Base-by-base conservation (phyloP, 2,329 filamentous ascomycete genomes). In the Neodidymelliopsis sp. region DNA sequence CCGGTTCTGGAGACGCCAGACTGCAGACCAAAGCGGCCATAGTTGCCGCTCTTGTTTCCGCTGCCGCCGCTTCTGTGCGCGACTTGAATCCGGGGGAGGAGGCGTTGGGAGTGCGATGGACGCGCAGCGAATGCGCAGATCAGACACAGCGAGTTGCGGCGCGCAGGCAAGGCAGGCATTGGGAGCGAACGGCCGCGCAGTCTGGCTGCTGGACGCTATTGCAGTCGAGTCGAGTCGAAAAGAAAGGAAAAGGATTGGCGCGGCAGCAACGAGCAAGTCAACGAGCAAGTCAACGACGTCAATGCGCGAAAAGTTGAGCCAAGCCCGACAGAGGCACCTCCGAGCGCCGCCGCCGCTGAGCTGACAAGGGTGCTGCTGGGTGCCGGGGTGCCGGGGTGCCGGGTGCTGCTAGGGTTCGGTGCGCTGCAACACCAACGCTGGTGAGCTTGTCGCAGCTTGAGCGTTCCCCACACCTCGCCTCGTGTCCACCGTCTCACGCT, bases 141-240 rank as follows among this genome's bases (percentile, higher is more conserved):
- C 35, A 76, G 65, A 70, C 75, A 77, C 57, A 66, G 59, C 60
- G 66, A 62, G 20, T 60, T 56, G 46, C 62, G 66, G 57, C 59
- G 68, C 29, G 58, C 44, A 18, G 62, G 49, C 52, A 57, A 53
- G 16, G 53, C 50, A 58, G 58, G 62, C 70, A 72, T 72, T 57
- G 55, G 47, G 34, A 20, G 34, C 16, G 16, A 20, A 16, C 6
- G 18, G 25, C 11, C 37, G 30, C 18, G 29, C 30, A 39, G 41
- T 33, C 48, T 8, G 9, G 24, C 16, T 33, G 30, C 29, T 22
- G 31, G 31, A 10, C 6, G 31, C 7, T 7, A 15, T 9, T 4
- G 31, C 4, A 18, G 7, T 27, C 22, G 10, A n/a, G 27, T n/a
- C n/a, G n/a, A n/a, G n/a, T n/a, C n/a, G n/a, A n/a, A n/a, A n/a